A percentile compares a stretch with the other conserved stretches of the same genome.
phyloP scores from a whole-genome alignment of 225 moss, liverwort and hornwort species.

The Marchantia paleacea region DNA sequence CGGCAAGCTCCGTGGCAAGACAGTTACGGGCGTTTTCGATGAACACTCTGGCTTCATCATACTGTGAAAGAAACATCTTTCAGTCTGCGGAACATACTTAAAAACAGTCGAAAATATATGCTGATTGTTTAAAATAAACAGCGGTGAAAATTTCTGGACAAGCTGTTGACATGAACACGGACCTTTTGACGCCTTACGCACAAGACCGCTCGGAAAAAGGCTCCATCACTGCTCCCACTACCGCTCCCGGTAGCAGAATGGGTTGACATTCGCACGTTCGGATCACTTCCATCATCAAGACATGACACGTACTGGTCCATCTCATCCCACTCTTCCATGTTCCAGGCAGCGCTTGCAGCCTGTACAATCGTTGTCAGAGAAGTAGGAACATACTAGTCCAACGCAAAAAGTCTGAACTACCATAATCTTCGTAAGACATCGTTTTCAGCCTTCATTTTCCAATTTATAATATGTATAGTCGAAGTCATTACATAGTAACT shows the following conservation, averaged over 20 bases:
- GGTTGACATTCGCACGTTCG: constrained; percentile 78
- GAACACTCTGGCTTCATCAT: constrained; percentile 62
- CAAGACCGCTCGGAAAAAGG: constrained; percentile 93
- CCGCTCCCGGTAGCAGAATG: constrained; percentile 83
- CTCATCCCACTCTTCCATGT: constrained; percentile 97
- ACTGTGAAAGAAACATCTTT: constrained; percentile 23
- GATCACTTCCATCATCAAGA: constrained; percentile 74
- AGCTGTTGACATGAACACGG: background rate
- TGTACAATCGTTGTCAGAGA: constrained; percentile 30
- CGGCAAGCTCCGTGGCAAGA: constrained; percentile 96
- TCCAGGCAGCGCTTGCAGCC: constrained; percentile 99
- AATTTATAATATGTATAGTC: too few species aligned
- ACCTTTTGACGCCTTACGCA: constrained; percentile 68
- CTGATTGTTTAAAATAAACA: too few species aligned
- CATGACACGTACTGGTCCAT: constrained; percentile 82
- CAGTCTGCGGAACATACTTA: background rate
- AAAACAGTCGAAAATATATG: constrained; percentile 8
- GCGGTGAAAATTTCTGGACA: too few species aligned
- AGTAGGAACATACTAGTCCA: background rate
- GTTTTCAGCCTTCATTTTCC: too few species aligned
- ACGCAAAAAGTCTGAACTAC: background rate
- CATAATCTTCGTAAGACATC: background rate
- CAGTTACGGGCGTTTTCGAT: constrained; percentile 86
- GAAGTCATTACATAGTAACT: too few species aligned
- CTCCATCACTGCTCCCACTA: constrained; percentile 97